phyloP scores from a whole-genome alignment of 805 yeast genomes.

The Candida odintsovae region DNA sequence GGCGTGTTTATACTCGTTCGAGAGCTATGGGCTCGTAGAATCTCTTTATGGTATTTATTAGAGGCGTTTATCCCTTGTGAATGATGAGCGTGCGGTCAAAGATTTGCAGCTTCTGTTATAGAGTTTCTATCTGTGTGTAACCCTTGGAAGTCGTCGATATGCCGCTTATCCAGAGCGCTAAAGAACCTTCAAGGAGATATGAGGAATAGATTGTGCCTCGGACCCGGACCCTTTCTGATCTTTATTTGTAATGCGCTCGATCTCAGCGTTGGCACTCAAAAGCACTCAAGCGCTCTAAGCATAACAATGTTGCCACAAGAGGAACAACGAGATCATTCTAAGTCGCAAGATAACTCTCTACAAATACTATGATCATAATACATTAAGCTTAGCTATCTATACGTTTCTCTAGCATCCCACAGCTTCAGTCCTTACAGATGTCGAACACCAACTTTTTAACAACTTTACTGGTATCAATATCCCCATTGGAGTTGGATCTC shows the following conservation, averaged over 20 bases:
- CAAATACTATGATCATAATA: neutral
- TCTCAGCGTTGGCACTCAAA: too few relatives aligned
- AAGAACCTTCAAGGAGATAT: too few relatives aligned
- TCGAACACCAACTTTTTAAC: slow-evolving; percentile 22
- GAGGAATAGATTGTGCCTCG: too few relatives aligned
- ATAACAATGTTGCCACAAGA: too few relatives aligned
- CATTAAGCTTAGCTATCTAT: neutral
- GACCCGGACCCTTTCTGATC: too few relatives aligned
- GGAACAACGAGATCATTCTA: too few relatives aligned
- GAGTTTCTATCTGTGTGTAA: too few relatives aligned
- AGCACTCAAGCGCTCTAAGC: too few relatives aligned
- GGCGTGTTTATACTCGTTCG: neutral
- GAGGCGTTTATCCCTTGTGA: neutral
- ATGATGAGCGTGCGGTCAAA: neutral
- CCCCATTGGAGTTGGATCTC: slow-evolving; percentile 18
- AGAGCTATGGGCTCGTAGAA: neutral
- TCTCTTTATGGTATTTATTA: too few relatives aligned
- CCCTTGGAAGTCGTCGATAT: too few relatives aligned
- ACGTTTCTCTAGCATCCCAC: neutral
- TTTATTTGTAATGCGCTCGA: too few relatives aligned
- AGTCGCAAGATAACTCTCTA: neutral
- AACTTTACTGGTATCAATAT: slow-evolving; percentile 14
- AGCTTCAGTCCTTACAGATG: slow-evolving; percentile 16
- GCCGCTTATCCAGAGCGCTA: too few relatives aligned
- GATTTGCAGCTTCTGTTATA: neutral